A percentile compares a stretch with the other conserved stretches of the same genome.
phyloP scores from a whole-genome alignment of 2,329 filamentous ascomycete genomes.

The Hymenoscyphus fraxineus region DNA sequence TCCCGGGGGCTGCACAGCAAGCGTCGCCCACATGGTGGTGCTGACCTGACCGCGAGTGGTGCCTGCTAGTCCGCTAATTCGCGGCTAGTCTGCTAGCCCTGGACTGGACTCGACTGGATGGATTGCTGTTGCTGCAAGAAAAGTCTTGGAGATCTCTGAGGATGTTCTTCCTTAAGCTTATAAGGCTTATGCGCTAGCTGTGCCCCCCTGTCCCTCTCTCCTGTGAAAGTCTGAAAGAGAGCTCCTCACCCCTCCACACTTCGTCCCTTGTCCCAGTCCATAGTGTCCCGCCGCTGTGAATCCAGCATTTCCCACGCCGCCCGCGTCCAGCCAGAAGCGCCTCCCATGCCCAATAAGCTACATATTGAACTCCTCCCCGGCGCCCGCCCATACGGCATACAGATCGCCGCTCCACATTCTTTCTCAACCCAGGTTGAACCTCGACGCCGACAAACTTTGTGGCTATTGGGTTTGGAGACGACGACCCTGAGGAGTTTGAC shows the following conservation, averaged over 20 bases:
- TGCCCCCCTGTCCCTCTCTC: neutral
- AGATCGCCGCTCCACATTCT: slow-evolving; percentile 40
- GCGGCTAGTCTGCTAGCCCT: no score
- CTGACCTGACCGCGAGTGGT: slow-evolving; percentile 2
- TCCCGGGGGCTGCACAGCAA: neutral
- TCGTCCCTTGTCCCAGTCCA: slow-evolving; percentile 18
- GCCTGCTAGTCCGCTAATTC: no score
- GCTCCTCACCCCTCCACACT: slow-evolving; percentile 16
- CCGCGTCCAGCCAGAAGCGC: slow-evolving; percentile 8
- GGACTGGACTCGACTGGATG: no score
- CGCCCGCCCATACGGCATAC: slow-evolving; percentile 34
- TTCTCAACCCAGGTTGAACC: slow-evolving; percentile 20
- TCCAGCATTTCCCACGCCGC: slow-evolving; percentile 4
- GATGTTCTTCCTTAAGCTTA: slow-evolving; percentile 7
- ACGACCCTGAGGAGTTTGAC: neutral
- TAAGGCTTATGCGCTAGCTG: slow-evolving; percentile 9
- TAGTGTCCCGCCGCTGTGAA: neutral
- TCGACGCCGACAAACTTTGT: slow-evolving; percentile 19
- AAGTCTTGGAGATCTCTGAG: neutral
- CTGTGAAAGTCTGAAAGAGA: no score
- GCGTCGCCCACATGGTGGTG: slow-evolving; percentile 2
- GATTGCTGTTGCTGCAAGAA: no score
- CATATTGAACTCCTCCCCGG: slow-evolving; percentile 36
- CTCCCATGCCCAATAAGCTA: slow-evolving; percentile 32
- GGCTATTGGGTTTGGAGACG: neutral